Conservation (phyloP, 208 protist genomes). For the Acanthamoeba divionensis region DNA sequence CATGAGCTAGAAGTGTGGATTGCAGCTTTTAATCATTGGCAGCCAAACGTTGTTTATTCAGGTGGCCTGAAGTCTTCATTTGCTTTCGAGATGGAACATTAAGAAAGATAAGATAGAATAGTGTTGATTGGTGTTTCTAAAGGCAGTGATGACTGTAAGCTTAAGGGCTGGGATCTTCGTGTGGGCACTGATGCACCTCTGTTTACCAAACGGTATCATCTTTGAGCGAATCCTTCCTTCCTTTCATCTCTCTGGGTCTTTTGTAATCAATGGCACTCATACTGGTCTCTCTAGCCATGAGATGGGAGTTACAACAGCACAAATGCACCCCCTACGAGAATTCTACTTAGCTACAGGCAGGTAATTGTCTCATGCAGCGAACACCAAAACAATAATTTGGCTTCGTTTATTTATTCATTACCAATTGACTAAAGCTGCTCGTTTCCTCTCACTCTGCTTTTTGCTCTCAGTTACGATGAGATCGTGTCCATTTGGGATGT, state of each 20-base stretch:
- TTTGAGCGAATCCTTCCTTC: no score
- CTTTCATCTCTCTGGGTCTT: background rate
- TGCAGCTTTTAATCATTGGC: constrained; percentile 20
- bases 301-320: constrained; percentile 38
- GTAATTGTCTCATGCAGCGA: background rate
- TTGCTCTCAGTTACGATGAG: constrained; percentile 38
- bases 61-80: background rate
- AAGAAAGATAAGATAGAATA: background rate
- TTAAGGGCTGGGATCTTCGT: constrained; percentile 16
- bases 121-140: background rate
- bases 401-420: background rate
- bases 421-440: background rate
- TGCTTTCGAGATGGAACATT: background rate
- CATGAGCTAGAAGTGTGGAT: constrained; percentile 43
- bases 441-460: background rate
- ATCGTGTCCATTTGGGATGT: constrained; percentile 29
- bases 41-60: constrained; percentile 17
- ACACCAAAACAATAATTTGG: background rate
- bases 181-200: background rate
- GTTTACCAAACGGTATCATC: constrained; percentile 19
- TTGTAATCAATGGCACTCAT: background rate
- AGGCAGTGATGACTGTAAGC: constrained; percentile 26
- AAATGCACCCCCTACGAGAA: constrained; percentile 13
- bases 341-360: constrained; percentile 17
- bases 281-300: background rate